Percentiles rank a stretch among this genome's conserved stretches.
These are phyloP conservation scores for Arthromyces matolae DNA, from an alignment of 768 basidiomycete species.

Conservation along the genomic window DNA sequence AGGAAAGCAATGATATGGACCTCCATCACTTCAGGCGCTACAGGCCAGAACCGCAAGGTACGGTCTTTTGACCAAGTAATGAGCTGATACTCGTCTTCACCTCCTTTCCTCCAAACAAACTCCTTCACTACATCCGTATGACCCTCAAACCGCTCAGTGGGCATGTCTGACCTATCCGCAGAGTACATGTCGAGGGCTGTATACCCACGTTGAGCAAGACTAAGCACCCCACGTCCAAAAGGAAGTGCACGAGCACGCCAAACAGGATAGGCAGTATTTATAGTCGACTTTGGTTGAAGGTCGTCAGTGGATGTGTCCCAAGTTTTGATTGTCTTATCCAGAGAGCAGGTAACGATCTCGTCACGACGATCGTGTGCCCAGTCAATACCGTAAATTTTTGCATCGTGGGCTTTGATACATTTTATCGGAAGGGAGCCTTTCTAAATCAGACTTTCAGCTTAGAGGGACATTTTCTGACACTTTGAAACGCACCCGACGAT, in stretches of 20 bases:
- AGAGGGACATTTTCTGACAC: not conserved
- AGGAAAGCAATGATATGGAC: constrained; percentile 29
- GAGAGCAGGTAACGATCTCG: constrained; percentile 89
- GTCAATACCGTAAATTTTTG: constrained; percentile 97
- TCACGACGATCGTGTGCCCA: constrained; percentile 78
- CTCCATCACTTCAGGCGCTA: constrained; percentile 67
- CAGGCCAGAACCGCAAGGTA: constrained; percentile 87
- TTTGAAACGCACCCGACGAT: constrained; percentile 65
- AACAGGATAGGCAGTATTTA: constrained; percentile 82
- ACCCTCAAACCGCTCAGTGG: constrained; percentile 78
- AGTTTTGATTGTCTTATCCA: constrained; percentile 90
- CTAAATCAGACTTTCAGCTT: constrained; percentile 33
- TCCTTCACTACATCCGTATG: constrained; percentile 95
- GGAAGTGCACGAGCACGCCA: constrained; percentile 93
- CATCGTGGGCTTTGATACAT: constrained; percentile 74
- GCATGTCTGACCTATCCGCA: constrained; percentile 32
- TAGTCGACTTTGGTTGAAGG: constrained; percentile 42
- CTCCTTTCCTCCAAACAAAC: constrained; percentile 89
- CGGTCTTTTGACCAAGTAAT: constrained; percentile 84
- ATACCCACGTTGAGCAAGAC: constrained; percentile 84
- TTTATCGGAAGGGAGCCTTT: constrained; percentile 85
- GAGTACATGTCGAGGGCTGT: constrained; percentile 84
- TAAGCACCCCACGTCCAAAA: constrained; percentile 85
- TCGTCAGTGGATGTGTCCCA: constrained; percentile 51
- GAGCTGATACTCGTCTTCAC: constrained; percentile 54